A percentile compares a stretch with the other conserved stretches of the same genome.
These are phyloP conservation scores for Microbotryum scabiosae DNA, from an alignment of 1,284 basidiomycete genomes.

Conservation along the genomic window DNA sequence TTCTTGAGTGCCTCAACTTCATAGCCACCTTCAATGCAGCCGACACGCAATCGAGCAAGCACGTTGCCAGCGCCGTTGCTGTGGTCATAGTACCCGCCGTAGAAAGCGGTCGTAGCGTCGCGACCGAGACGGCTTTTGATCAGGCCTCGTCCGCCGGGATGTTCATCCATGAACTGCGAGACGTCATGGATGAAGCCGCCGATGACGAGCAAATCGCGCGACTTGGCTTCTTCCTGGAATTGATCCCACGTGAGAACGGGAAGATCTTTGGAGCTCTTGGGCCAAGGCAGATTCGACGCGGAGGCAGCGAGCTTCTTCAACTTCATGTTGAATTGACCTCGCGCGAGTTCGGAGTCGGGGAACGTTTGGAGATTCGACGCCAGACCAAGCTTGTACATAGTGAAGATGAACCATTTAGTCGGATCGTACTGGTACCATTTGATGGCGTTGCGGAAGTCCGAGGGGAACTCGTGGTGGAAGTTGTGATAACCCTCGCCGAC, in stretches of 20 bases:
- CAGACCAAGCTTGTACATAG: slow-evolving; percentile 56
- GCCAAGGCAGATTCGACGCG: slow-evolving; percentile 67
- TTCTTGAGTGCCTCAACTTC: slow-evolving; percentile 31
- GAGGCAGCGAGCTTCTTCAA: slow-evolving; percentile 68
- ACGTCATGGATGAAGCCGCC: slow-evolving; percentile 89
- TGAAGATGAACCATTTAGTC: slow-evolving; percentile 80
- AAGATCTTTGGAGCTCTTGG: slow-evolving; percentile 58
- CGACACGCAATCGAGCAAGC: slow-evolving; percentile 83
- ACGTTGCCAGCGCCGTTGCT: slow-evolving; percentile 83
- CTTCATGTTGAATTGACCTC: slow-evolving; percentile 88
- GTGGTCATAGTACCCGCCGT: slow-evolving; percentile 74
- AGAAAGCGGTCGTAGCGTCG: slow-evolving; percentile 86
- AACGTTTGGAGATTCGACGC: slow-evolving; percentile 83
- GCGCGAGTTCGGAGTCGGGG: slow-evolving; percentile 86
- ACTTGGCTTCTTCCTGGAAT: slow-evolving; percentile 66
- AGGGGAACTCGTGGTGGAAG: slow-evolving; percentile 48
- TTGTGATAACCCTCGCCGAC: slow-evolving; percentile 95
- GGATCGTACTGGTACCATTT: slow-evolving; percentile 63
- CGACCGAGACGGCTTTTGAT: slow-evolving; percentile 60
- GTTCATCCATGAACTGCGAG: slow-evolving; percentile 74
- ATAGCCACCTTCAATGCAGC: slow-evolving; percentile 65
- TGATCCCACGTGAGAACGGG: slow-evolving; percentile 79
- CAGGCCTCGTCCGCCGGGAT: slow-evolving; percentile 68
- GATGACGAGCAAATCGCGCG: slow-evolving; percentile 68
- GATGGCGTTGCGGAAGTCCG: slow-evolving; percentile 83